Base-by-base conservation (phyloP, 2,329 filamentous ascomycete genomes). In the Pseudocercospora pini-densiflorae region DNA sequence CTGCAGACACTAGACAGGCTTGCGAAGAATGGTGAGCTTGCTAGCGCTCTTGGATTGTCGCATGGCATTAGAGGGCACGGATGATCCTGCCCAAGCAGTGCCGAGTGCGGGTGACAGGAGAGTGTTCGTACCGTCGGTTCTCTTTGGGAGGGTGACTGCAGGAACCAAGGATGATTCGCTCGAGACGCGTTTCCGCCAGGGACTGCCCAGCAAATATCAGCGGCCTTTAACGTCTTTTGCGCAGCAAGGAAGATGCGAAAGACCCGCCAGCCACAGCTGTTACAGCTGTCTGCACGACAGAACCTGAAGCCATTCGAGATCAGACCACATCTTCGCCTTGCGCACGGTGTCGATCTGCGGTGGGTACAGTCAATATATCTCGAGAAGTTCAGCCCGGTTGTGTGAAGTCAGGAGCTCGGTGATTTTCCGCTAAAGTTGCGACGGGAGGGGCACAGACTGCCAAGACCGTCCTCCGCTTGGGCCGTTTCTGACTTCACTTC, bases 91-190 rank as follows among this genome's bases (percentile, higher is more conserved):
- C 47, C 21, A 51, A 51, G 47, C 23, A 27, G 14, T 27, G 47
- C 47, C 47, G 47, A 51, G 47, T 23, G 23, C 47, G 19, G 19
- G 47, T 51, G 47, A 27, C 21, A 51, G 47, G 47, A 24, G 1
- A 51, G 45, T 21, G 5, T 21, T 49, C 45, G 45, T 49, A 49
- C 45, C 45, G 45, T 49, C 6, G 45, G n/a, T 49, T 10, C 14
- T 45, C 45, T 19, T 23, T 19, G 45, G 19, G 19, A 51, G 12
- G 23, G 21, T 51, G 47, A 51, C 45, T 49, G 23, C n/a, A 10
- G 45, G 45, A 49, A 49, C n/a, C 19, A 49, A 12, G 45, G 21
- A 51, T 51, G 47, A 51, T 51, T 51, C 47, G 47, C 47, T 49
- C 45, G n/a, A 49, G 16, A 49, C 47, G 47, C n/a, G 21, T 51